These are phyloP conservation scores for Rhododendron kiyosumense DNA, from an alignment of 148 eudicot genomes.

Conservation along the genomic window DNA sequence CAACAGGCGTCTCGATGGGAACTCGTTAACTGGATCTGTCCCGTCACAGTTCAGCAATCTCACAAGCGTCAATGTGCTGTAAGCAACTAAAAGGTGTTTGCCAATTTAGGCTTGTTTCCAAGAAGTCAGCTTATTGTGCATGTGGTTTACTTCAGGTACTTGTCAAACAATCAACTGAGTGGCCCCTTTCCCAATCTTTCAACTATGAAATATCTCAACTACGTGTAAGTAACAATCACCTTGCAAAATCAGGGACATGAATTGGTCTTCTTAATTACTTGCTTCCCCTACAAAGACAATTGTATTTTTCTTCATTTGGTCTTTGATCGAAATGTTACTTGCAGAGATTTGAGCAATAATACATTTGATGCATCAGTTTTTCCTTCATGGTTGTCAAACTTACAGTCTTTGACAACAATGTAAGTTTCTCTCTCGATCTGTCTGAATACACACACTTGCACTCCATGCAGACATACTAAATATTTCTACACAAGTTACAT, in stretches of 20 bases:
- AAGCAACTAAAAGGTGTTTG: conserved; percentile 20
- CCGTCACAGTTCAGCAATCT: conserved; percentile 60
- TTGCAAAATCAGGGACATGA: neutral
- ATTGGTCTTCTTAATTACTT: neutral
- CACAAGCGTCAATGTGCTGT: conserved; percentile 43
- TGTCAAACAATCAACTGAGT: conserved; percentile 55
- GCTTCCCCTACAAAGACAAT: neutral
- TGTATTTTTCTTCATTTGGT: neutral
- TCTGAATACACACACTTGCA: neutral
- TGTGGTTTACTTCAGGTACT: conserved; percentile 30
- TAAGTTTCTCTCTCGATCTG: conserved; percentile 23
- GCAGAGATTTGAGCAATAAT: conserved; percentile 67
- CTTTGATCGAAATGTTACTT: neutral
- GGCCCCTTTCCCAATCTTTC: conserved; percentile 60
- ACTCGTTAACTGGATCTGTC: conserved; percentile 48
- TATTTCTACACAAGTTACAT: neutral
- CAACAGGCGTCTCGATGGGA: conserved; percentile 68
- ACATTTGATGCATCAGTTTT: conserved; percentile 32
- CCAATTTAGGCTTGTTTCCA: neutral
- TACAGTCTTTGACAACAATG: conserved; percentile 50
- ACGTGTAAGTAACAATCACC: conserved; percentile 12
- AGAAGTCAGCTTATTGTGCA: neutral
- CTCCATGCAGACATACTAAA: neutral
- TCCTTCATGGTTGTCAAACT: conserved; percentile 42
- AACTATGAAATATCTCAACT: conserved; percentile 5